These are phyloP conservation scores for Penicillium coprophilum DNA, from an alignment of 495 filamentous ascomycete species.

Conservation along the genomic window DNA sequence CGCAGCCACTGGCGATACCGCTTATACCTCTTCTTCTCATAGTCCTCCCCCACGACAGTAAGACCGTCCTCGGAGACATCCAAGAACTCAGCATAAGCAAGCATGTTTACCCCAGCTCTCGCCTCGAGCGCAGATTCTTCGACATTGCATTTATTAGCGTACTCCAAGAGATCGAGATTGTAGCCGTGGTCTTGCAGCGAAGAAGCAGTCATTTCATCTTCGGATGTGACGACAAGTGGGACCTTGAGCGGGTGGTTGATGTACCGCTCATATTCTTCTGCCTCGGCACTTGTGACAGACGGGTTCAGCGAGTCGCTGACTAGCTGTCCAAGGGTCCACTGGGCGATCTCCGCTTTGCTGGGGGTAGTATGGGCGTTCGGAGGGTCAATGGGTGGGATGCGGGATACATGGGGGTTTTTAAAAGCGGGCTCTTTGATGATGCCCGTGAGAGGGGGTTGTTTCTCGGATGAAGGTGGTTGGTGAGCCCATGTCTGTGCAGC, in stretches of 20 bases:
- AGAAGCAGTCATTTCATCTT: conserved; percentile 51
- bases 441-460: conserved; percentile 31
- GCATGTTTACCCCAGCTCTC: conserved; percentile 64
- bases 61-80: conserved; percentile 76
- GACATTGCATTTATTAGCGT: conserved; percentile 57
- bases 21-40: conserved; percentile 88
- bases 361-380: conserved; percentile 27
- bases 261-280: conserved; percentile 86
- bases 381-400: conserved; percentile 27
- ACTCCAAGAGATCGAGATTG: conserved; percentile 70
- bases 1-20: conserved; percentile 91
- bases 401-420: conserved; percentile 19
- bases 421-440: conserved; percentile 49
- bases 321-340: conserved; percentile 86
- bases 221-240: conserved; percentile 79
- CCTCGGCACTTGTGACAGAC: conserved; percentile 67
- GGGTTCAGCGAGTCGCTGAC: conserved; percentile 78
- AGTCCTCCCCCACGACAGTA: conserved; percentile 82
- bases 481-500: conserved; percentile 25
- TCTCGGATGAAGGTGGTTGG: conserved; percentile 36
- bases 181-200: conserved; percentile 42
- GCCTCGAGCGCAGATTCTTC: conserved; percentile 35
- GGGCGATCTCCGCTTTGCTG: conserved; percentile 66
- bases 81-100: conserved; percentile 73
- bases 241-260: conserved; percentile 87